These are phyloP conservation scores for Moniliella sp. DNA, from an alignment of 1,284 basidiomycete species.

Conservation along the genomic window DNA sequence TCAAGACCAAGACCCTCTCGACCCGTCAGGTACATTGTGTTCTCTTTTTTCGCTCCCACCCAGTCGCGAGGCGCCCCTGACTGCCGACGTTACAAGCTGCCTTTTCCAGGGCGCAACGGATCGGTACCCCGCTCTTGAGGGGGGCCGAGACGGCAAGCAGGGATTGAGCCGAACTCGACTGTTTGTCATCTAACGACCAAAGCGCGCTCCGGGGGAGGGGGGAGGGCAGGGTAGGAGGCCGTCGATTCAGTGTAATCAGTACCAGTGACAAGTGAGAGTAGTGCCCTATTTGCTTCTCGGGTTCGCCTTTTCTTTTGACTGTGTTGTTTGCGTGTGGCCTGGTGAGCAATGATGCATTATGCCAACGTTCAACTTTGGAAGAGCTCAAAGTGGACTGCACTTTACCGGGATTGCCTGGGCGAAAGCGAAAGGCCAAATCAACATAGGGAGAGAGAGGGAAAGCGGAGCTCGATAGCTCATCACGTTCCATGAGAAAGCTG, in stretches of 20 bases:
- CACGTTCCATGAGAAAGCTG: no score
- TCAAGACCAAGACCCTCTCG: background rate
- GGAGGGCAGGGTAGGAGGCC: background rate
- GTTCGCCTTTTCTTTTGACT: background rate
- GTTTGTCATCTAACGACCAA: conserved; percentile 1
- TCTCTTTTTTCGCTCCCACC: conserved; percentile 15
- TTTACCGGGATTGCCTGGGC: no score
- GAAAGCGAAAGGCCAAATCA: no score
- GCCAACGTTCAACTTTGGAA: no score
- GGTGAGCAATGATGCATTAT: background rate
- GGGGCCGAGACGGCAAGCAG: conserved; percentile 1
- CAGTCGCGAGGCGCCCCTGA: conserved; percentile 9
- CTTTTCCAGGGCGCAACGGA: conserved; percentile 19
- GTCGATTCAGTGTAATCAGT: background rate
- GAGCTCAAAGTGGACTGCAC: no score
- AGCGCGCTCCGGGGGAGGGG: background rate
- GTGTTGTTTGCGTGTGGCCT: background rate
- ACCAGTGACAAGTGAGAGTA: background rate
- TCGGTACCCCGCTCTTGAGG: conserved; percentile 10
- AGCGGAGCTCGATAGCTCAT: no score
- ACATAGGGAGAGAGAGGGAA: no score
- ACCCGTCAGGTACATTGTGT: background rate
- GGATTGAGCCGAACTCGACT: conserved; percentile 1
- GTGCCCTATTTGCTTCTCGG: background rate
- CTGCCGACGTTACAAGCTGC: conserved; percentile 22